A percentile compares a stretch with the other conserved stretches of the same genome.
Conservation (phyloP, 1,284 basidiomycete genomes). For the Cryptococcus hybrid region DNA sequence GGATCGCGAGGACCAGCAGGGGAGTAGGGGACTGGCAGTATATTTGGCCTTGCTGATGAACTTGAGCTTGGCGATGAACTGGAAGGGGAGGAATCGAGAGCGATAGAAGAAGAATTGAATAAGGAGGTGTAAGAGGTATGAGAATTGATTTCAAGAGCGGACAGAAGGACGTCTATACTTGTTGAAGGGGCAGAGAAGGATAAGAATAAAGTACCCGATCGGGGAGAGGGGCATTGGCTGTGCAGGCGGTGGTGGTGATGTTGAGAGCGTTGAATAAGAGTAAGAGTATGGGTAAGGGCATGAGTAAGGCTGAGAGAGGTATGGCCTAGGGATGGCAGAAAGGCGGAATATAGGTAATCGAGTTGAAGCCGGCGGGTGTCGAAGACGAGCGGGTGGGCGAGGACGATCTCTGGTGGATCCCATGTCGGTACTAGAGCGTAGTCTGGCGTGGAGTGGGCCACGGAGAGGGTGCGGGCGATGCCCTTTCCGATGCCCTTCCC, state of each 20-base stretch:
- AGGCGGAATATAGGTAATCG: background rate
- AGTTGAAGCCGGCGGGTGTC: background rate
- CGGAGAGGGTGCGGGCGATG: slow-evolving; percentile 26
- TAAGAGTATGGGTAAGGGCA: background rate
- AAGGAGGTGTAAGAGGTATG: no score
- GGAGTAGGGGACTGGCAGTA: background rate
- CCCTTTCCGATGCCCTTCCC: slow-evolving; percentile 33
- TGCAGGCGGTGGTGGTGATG: background rate
- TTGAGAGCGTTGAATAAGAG: background rate
- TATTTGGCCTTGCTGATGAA: background rate
- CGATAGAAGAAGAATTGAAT: no score
- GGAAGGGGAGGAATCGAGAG: background rate
- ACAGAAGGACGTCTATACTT: slow-evolving; percentile 12
- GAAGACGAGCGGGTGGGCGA: slow-evolving; percentile 4
- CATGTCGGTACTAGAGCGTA: slow-evolving; percentile 9
- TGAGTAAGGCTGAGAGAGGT: no score
- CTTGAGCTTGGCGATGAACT: background rate
- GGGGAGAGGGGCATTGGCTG: background rate
- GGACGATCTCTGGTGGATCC: slow-evolving; percentile 15
- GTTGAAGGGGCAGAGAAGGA: slow-evolving; percentile 4
- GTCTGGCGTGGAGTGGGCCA: slow-evolving; percentile 11
- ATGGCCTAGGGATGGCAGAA: background rate
- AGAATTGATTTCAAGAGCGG: slow-evolving; percentile 3
- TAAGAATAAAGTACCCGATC: background rate
- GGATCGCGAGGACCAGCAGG: background rate